Base-by-base conservation (phyloP, 805 yeast genomes). In the Hemisphaericaspora nanyangensis region DNA sequence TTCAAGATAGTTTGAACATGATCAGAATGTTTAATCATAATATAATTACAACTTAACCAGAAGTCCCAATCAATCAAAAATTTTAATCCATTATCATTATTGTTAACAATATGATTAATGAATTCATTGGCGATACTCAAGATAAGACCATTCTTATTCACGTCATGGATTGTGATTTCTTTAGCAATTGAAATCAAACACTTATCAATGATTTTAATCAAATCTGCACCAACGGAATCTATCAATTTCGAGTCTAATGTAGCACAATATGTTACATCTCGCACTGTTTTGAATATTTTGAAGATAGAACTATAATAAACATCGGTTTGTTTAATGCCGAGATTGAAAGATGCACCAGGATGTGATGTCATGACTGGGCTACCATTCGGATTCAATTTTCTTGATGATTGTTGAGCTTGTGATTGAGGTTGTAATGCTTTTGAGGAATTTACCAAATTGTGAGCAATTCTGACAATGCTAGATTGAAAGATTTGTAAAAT, bases 51-150 rank as follows among this genome's bases (percentile, higher is more conserved):
- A 38, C 70, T 66, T 6, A 82, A 56, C 95, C 95, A 87, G 52
- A 88, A 86, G 36, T 67, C 63, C 93, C 95, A 87, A 61, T 83
- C 76, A 17, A 85, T 59, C 34, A 48, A 46, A 17, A 37, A 27
- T 8, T 41, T 30, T n/a, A 39, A 18, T 25, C 38, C 39, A 7
- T 30, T 31, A 3, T 7, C n/a, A 6, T 19, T 17, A 38, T 46
- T 48, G 39, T 50, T 55, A 37, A 48, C 51, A 38, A 61, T 58
- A 42, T 67, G 63, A 43, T 60, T 61, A 24, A 61, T 51, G 40
- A 58, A 66, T 42, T 72, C 77, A 39, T 60, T 59, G 12, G 61
- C 58, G 33, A 71, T 56, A 43, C 67, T 71, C 29, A 73, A 51
- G 22, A 72, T 48, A 32, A 64, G 51, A 5, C 74, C 68, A 41